Conservation (phyloP, 179 eudicot species). For the Sideroxylon spinosum region DNA sequence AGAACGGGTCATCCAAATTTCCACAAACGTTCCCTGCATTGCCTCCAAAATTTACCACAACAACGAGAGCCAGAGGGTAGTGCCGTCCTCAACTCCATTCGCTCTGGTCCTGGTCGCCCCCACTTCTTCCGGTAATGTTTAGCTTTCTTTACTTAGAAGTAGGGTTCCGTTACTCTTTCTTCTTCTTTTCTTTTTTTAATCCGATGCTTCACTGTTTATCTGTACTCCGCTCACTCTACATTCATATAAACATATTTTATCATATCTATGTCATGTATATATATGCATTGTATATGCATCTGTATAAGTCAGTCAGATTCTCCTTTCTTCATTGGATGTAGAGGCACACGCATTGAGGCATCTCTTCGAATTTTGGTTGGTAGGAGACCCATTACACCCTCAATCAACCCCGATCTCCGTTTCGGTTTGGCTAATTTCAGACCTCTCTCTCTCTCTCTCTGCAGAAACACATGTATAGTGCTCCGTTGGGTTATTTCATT, state of each 20-base stretch:
- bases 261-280: background rate
- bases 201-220: background rate
- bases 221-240: constrained; percentile 10
- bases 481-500: background rate
- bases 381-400: background rate
- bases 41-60: background rate
- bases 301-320: background rate
- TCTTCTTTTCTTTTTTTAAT: background rate
- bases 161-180: constrained; percentile 2
- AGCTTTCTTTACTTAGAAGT: constrained; percentile 16
- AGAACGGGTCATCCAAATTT: background rate
- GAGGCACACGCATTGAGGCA: constrained; percentile 4
- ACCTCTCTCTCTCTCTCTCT: background rate
- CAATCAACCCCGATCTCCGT: constrained; percentile 8
- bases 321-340: background rate
- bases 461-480: background rate
- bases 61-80: too few relatives aligned
- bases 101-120: background rate
- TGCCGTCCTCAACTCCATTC: background rate
- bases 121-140: background rate
- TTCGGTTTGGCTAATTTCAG: background rate
- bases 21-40: background rate
- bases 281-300: background rate
- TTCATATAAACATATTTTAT: background rate
- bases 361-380: background rate